Evolutionary conservation across 208 protist species (phyloP).

Genomic region (Acanthamoeba culbertsoni): DNA sequence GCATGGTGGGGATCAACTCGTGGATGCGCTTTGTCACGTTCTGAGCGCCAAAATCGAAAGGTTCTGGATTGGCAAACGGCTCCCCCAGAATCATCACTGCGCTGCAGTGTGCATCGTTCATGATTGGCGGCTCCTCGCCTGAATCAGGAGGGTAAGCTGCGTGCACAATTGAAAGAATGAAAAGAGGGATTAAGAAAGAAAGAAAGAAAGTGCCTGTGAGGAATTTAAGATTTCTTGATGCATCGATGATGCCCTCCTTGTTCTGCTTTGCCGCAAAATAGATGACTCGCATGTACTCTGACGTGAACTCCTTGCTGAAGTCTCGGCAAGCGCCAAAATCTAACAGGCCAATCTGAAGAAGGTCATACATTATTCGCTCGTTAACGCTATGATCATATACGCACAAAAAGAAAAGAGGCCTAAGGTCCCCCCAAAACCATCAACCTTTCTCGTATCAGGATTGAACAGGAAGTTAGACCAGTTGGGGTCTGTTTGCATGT

Average conservation of each 20-base stretch:
- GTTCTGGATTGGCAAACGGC: conserved; percentile 85
- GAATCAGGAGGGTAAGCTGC: neutral
- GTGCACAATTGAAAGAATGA: neutral
- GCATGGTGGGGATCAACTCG: conserved; percentile 85
- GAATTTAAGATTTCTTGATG: conserved; percentile 92
- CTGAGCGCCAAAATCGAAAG: conserved; percentile 90
- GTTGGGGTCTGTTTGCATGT: conserved; percentile 97
- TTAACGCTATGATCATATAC: neutral
- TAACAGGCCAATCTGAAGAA: conserved; percentile 81
- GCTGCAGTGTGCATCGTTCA: conserved; percentile 90
- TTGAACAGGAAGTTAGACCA: conserved; percentile 96
- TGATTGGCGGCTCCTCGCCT: conserved; percentile 69
- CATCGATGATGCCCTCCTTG: conserved; percentile 85
- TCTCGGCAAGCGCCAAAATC: conserved; percentile 94
- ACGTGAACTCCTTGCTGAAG: conserved; percentile 88
- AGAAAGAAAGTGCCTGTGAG: conserved; percentile 88
- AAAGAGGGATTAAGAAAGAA: no score
- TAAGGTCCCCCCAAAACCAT: no score
- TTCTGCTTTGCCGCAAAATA: conserved; percentile 86
- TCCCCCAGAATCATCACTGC: conserved; percentile 90
- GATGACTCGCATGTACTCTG: conserved; percentile 92
- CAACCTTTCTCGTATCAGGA: conserved; percentile 73
- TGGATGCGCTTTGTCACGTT: conserved; percentile 88
- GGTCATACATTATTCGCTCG: conserved; percentile 11
- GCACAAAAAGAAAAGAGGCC: no score